These are phyloP conservation scores for Quercus engelmannii DNA, from an alignment of 306 rosid species.

Conservation along the genomic window DNA sequence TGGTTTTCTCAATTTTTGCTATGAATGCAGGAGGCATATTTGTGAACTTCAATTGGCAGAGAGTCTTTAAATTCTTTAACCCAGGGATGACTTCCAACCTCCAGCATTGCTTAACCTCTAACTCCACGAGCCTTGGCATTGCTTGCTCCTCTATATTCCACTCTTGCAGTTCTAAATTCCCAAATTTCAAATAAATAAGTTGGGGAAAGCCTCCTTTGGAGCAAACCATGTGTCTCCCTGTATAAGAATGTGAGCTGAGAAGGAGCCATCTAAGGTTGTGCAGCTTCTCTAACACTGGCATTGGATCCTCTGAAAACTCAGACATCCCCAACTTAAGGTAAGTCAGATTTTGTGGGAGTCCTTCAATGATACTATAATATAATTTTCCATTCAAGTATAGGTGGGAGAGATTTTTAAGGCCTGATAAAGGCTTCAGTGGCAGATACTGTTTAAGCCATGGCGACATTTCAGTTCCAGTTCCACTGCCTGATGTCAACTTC, in stretches of 20 bases:
- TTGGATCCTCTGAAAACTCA: not conserved
- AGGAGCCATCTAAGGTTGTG: not conserved
- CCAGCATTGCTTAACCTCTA: slow-evolving; percentile 1
- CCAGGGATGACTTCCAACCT: not conserved
- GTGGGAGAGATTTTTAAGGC: not conserved
- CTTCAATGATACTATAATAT: not conserved
- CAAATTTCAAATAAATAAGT: not conserved
- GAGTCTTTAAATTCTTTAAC: not conserved
- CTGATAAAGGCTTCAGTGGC: not conserved
- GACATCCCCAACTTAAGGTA: slow-evolving; percentile 5
- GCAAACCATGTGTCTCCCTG: not conserved
- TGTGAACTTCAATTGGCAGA: not conserved
- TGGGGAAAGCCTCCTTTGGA: not conserved
- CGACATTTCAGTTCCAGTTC: no score
- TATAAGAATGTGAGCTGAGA: not conserved
- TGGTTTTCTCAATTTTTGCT: no score
- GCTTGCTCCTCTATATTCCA: no score
- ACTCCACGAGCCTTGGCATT: not conserved
- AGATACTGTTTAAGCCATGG: no score
- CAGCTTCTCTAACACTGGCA: not conserved
- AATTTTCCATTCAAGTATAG: not conserved
- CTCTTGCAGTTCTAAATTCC: no score
- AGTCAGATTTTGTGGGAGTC: slow-evolving; percentile 5
- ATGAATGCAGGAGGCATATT: no score
- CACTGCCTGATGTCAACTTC: slow-evolving; percentile 3